These are phyloP conservation scores for Amanita rubescens DNA, from an alignment of 768 basidiomycete species.

Conservation along the genomic window DNA sequence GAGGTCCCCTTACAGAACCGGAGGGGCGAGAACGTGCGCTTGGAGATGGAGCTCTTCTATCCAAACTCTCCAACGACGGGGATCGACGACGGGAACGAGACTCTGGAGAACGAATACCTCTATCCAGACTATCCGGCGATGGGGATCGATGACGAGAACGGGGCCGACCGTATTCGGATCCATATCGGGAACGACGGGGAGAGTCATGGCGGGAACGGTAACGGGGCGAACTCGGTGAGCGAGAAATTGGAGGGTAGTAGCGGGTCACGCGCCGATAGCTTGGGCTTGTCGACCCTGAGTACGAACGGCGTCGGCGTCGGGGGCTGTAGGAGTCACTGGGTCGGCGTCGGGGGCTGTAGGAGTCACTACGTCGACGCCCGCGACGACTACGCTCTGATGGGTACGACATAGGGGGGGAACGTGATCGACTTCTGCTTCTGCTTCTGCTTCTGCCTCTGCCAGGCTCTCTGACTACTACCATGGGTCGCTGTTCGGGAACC, in stretches of 20 bases:
- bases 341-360: neutral
- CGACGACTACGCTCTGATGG: conserved; percentile 2
- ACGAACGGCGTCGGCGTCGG: neutral
- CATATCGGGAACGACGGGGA: neutral
- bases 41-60: neutral
- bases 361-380: neutral
- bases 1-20: neutral
- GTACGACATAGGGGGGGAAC: conserved; percentile 1
- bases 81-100: neutral
- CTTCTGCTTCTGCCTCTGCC: neutral
- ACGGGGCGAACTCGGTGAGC: neutral
- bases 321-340: conserved; percentile 1
- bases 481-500: neutral
- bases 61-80: neutral
- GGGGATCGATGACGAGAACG: neutral
- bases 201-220: neutral
- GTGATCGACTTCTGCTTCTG: conserved; percentile 6
- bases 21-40: neutral
- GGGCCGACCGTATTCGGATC: neutral
- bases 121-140: neutral
- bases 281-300: conserved; percentile 3
- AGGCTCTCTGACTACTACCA: neutral
- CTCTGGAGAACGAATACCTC: neutral
- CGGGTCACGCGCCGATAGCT: neutral
- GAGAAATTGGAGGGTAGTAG: conserved; percentile 4